Evolutionary conservation across 1,284 basidiomycete genomes (phyloP).

Genomic region (Dichomitus squalens): DNA sequence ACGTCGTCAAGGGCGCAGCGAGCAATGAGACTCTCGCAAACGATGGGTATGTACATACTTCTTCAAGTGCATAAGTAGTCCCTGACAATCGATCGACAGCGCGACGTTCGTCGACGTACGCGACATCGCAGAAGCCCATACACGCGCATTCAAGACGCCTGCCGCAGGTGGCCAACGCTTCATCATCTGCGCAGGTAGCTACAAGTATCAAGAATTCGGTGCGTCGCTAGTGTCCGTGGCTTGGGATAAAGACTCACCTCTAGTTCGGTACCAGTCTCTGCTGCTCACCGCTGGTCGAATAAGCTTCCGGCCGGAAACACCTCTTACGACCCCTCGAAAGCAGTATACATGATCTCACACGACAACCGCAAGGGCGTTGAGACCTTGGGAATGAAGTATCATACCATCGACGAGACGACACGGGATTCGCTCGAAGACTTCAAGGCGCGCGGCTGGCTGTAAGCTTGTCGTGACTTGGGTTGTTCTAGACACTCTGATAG

Average conservation of each 20-base stretch:
- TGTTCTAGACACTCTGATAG: too few relatives aligned
- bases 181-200: slow-evolving; percentile 43
- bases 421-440: slow-evolving; percentile 9
- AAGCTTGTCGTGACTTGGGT: too few relatives aligned
- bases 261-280: not conserved
- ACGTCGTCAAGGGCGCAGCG: slow-evolving; percentile 24
- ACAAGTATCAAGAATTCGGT: slow-evolving; percentile 38
- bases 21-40: slow-evolving; percentile 18
- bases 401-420: slow-evolving; percentile 36
- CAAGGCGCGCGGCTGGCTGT: slow-evolving; percentile 20
- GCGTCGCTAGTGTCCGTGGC: not conserved
- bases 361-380: slow-evolving; percentile 56
- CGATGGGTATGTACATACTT: not conserved
- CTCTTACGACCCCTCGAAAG: not conserved
- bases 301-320: not conserved
- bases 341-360: not conserved
- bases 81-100: too few relatives aligned
- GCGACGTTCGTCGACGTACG: slow-evolving; percentile 58
- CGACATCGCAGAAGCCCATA: slow-evolving; percentile 62
- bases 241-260: too few relatives aligned
- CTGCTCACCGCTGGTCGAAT: not conserved
- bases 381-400: slow-evolving; percentile 60
- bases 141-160: slow-evolving; percentile 51
- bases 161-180: slow-evolving; percentile 65
- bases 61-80: too few relatives aligned